These are phyloP conservation scores for Fusarium xyrophilum DNA, from an alignment of 2,329 filamentous ascomycete species.

Conservation along the genomic window DNA sequence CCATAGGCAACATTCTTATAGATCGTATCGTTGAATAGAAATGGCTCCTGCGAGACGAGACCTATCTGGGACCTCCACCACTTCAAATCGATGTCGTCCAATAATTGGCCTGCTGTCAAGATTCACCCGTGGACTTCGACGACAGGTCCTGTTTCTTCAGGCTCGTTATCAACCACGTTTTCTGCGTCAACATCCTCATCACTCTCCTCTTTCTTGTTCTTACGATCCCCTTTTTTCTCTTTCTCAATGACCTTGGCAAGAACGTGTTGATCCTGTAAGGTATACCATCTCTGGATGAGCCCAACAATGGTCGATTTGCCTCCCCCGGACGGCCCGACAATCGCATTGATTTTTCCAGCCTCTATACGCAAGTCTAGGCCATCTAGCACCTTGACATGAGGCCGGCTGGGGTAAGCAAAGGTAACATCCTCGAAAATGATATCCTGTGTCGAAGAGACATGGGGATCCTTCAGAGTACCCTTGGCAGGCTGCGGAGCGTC, in stretches of 20 bases:
- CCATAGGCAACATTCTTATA: constrained; percentile 68
- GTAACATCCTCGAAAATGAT: constrained; percentile 65
- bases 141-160: constrained; percentile 50
- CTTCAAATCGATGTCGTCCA: constrained; percentile 67
- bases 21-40: constrained; percentile 71
- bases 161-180: constrained; percentile 41
- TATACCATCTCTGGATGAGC: constrained; percentile 75
- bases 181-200: constrained; percentile 42
- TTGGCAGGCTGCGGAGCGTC: constrained; percentile 53
- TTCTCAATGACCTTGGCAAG: constrained; percentile 59
- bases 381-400: constrained; percentile 69
- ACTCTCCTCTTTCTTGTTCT: constrained; percentile 48
- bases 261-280: constrained; percentile 60
- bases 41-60: constrained; percentile 72
- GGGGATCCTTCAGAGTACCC: constrained; percentile 47
- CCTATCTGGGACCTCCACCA: constrained; percentile 70
- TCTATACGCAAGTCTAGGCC: constrained; percentile 64
- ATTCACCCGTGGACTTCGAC: constrained; percentile 58
- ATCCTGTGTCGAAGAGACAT: constrained; percentile 49
- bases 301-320: constrained; percentile 79
- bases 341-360: constrained; percentile 72
- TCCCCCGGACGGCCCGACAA: constrained; percentile 75
- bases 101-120: constrained; percentile 58
- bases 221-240: constrained; percentile 54
- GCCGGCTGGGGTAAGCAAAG: constrained; percentile 76